Base-by-base conservation (phyloP, 306 rosid species). In the Quercus aquifolioides region DNA sequence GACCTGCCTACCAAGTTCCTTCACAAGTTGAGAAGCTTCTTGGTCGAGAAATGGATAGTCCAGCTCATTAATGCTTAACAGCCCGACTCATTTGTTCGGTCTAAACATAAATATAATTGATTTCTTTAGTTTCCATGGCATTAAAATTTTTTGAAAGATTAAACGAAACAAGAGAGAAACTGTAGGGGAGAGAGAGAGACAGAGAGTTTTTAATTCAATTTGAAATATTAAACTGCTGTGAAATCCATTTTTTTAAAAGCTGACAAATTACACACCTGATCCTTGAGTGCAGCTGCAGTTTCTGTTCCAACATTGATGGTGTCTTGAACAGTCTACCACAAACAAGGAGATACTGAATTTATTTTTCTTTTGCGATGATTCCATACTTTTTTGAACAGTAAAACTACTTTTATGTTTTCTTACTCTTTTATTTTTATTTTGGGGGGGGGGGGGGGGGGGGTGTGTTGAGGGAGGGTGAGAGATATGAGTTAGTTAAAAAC, bases 1-100 rank as follows among this genome's bases (percentile, higher is more conserved):
- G 87, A 94, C 95, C 97, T 90, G 99, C 97, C 99, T 90, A 82
- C 99, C 98, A 84, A 95, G 81, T 91, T 95, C 98, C 93, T 95
- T 95, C 83, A 95, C 97, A 80, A 95, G 85, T 83, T 95, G 71
- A 64, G 98, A 84, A 78, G 99, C 98, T 78, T 95, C 96, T 93
- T 95, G 72, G 90, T 82, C 12, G 93, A 91, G 87, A 95, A 95
- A 83, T 95, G 98, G 85, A 55, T 98, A 91, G 86, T 95, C 99
- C 79, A 95, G 84, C 89, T 93, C 99, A 63, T 7, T 38, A 38
- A 38, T 2, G 1, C 43, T 93, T 91, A 71, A 95, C 98, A 79
- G 93, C 71, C 91, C 97, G 84, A 84, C 99, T 90, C 99, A 95
- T 95, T 93, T 95, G 98, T 80, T 95, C 99, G 3, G 98, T 93